phyloP scores from a whole-genome alignment of 306 rosid species.

The Cicer judaicum region DNA sequence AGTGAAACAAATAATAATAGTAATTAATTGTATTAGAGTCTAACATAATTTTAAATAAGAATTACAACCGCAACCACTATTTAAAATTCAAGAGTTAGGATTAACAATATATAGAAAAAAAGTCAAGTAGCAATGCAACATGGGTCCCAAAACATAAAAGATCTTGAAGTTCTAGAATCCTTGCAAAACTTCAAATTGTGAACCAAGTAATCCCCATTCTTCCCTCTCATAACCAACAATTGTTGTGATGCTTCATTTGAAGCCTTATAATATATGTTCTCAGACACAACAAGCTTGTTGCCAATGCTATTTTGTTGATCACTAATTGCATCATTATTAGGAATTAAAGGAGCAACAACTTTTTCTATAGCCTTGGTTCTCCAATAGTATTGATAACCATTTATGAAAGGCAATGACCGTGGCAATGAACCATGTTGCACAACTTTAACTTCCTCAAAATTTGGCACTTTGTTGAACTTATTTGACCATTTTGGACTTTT shows the following conservation, averaged over 20 bases:
- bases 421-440: slow-evolving; percentile 40
- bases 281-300: not conserved
- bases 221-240: slow-evolving; percentile 53
- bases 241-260: slow-evolving; percentile 19
- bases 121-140: slow-evolving; percentile 75
- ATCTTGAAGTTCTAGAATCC: slow-evolving; percentile 53
- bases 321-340: slow-evolving; percentile 15
- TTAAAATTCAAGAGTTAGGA: slow-evolving; percentile 37
- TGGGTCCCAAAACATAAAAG: slow-evolving; percentile 70
- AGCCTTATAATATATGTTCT: slow-evolving; percentile 20
- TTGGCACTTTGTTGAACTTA: slow-evolving; percentile 48
- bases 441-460: slow-evolving; percentile 45
- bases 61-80: not conserved
- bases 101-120: slow-evolving; percentile 21
- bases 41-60: no score
- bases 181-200: slow-evolving; percentile 67
- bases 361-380: slow-evolving; percentile 44
- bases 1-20: no score
- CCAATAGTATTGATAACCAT: slow-evolving; percentile 44
- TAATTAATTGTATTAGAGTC: no score
- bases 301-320: slow-evolving; percentile 28
- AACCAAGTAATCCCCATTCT: slow-evolving; percentile 57
- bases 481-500: slow-evolving; percentile 53
- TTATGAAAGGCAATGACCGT: not conserved
- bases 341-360: not conserved